phyloP scores from a whole-genome alignment of 73 alveolate genomes.

The Uronychia binucleata region DNA sequence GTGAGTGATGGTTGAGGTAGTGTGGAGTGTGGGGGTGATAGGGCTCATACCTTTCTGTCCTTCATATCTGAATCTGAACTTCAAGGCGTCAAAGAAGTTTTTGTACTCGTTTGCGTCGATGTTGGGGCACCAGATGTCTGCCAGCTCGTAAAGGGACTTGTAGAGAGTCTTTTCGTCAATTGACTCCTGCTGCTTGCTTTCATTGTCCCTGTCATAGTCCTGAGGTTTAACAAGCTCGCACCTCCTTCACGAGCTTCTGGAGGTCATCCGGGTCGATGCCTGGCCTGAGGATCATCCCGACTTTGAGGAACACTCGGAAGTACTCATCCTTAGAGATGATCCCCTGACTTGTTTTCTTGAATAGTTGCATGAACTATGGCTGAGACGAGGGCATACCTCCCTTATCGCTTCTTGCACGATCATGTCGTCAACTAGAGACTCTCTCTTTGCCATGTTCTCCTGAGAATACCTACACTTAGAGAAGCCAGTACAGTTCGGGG shows the following conservation, averaged over 20 bases:
- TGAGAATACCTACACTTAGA: too few relatives aligned
- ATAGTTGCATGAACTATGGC: constrained; percentile 48
- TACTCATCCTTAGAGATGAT: constrained; percentile 53
- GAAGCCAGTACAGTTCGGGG: constrained; percentile 68
- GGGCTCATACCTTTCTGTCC: constrained; percentile 47
- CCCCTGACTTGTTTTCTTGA: constrained; percentile 31
- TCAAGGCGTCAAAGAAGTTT: constrained; percentile 65
- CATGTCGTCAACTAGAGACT: constrained; percentile 17
- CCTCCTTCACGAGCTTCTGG: constrained; percentile 64
- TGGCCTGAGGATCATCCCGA: constrained; percentile 68
- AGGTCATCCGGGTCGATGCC: constrained; percentile 67
- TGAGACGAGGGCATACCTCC: too few relatives aligned
- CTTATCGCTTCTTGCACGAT: constrained; percentile 50
- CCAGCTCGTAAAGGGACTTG: constrained; percentile 78
- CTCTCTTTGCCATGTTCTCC: constrained; percentile 50
- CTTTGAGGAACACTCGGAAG: constrained; percentile 55
- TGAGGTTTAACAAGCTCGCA: constrained; percentile 52
- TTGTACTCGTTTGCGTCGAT: constrained; percentile 76
- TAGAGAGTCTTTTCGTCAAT: constrained; percentile 65
- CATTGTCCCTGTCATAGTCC: constrained; percentile 43
- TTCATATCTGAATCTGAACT: constrained; percentile 61
- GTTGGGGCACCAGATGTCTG: constrained; percentile 88
- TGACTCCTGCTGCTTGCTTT: constrained; percentile 19
- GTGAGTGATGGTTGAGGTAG: too few relatives aligned
- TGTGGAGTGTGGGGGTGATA: too few relatives aligned